Conservation (phyloP, 352 stramenopile genomes). For the Phytophthora agathidicida region DNA sequence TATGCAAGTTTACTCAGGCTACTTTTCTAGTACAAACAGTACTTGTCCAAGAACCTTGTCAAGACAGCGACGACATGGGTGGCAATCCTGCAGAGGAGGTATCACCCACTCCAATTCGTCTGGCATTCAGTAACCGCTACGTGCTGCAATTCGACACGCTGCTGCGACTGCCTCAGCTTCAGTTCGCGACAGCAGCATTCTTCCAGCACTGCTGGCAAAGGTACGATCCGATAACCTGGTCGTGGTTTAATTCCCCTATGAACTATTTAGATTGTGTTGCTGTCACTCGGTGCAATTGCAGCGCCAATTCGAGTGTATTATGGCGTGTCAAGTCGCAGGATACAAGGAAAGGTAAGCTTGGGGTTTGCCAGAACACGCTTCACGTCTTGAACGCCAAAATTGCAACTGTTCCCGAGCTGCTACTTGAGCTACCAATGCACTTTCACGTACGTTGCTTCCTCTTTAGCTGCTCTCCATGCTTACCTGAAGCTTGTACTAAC, state of each 20-base stretch:
- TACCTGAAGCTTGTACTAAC: neutral
- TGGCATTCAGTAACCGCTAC: slow-evolving; percentile 51
- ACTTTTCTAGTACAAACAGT: slow-evolving; percentile 69
- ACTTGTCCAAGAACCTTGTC: slow-evolving; percentile 45
- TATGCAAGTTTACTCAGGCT: slow-evolving; percentile 62
- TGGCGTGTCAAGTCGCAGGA: slow-evolving; percentile 18
- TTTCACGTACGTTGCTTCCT: slow-evolving; percentile 51
- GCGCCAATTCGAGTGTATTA: slow-evolving; percentile 12
- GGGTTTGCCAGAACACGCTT: slow-evolving; percentile 45
- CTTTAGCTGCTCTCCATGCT: neutral
- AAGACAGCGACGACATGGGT: slow-evolving; percentile 22
- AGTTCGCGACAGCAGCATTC: slow-evolving; percentile 41
- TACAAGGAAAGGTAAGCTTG: slow-evolving; percentile 22
- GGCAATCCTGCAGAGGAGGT: slow-evolving; percentile 12
- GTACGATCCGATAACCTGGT: slow-evolving; percentile 15
- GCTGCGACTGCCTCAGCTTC: slow-evolving; percentile 35
- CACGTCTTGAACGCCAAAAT: slow-evolving; percentile 39
- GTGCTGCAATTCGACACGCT: slow-evolving; percentile 61
- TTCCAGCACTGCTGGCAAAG: slow-evolving; percentile 65
- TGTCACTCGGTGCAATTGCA: no score
- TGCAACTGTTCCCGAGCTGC: slow-evolving; percentile 44
- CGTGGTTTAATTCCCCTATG: neutral
- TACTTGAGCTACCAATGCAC: slow-evolving; percentile 62
- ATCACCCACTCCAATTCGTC: slow-evolving; percentile 17
- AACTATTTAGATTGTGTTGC: slow-evolving; percentile 2